A percentile compares a stretch with the other conserved stretches of the same genome.
Evolutionary conservation across 78 protist species (phyloP).

Genomic region (Dictyostelium citrinum): DNA sequence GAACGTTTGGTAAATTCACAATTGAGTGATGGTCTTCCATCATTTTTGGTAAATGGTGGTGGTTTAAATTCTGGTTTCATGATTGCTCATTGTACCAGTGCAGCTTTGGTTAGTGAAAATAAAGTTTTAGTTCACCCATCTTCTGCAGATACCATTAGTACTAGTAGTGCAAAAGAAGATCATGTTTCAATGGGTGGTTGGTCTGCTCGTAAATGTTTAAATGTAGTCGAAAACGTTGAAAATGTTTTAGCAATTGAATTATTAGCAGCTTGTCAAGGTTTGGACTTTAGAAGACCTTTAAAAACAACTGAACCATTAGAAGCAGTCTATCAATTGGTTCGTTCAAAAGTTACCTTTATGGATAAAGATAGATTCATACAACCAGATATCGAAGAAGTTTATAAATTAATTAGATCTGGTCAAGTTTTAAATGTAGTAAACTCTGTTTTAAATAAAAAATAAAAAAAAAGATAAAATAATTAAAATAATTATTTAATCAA

Average conservation of each 20-base stretch:
- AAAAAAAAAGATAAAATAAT: background rate
- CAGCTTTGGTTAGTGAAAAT: conserved; percentile 92
- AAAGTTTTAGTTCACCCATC: conserved; percentile 93
- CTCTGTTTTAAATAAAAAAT: background rate
- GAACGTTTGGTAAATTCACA: conserved; percentile 87
- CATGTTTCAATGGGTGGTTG: conserved; percentile 94
- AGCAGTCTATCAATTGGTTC: conserved; percentile 81
- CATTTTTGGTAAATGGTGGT: conserved; percentile 84
- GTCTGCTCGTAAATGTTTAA: conserved; percentile 85
- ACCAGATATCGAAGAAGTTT: conserved; percentile 83
- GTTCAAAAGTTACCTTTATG: conserved; percentile 73
- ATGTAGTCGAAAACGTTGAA: conserved; percentile 88
- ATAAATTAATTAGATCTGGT: conserved; percentile 67
- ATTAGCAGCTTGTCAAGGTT: conserved; percentile 90
- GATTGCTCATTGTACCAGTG: conserved; percentile 95
- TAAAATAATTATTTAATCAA: no score
- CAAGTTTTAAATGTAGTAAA: conserved; percentile 27
- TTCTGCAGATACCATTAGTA: conserved; percentile 88
- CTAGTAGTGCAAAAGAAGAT: conserved; percentile 91
- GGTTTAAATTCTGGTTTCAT: conserved; percentile 94
- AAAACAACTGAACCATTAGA: conserved; percentile 77
- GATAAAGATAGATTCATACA: conserved; percentile 84
- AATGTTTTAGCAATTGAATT: conserved; percentile 91
- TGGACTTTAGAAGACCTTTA: conserved; percentile 82
- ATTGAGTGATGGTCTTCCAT: conserved; percentile 86